Evolutionary conservation across 148 eudicot species (phyloP), one percentile per base, ranked within the genome.

Genomic region (Bassia scoparia): DNA sequence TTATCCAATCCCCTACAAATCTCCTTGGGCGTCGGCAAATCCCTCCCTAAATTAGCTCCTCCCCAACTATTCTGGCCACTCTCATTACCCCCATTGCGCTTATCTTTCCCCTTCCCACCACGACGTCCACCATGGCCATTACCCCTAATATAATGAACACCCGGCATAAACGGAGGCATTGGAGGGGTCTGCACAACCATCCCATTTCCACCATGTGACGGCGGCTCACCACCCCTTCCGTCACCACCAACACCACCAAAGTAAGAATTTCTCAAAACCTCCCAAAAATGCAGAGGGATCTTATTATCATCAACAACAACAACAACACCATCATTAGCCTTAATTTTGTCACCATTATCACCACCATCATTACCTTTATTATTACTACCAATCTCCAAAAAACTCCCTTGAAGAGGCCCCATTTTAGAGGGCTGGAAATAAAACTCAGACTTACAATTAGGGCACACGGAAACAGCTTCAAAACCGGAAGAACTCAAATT

Each of bases 21-120:
- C 80, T 90, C 92, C 83, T 90, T 90, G 11, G 96, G 96, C 0
- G 96, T 90, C 6, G 96, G 96, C 69, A 90, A 82, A 69, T 81
- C 79, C 79, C 80, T 86, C 41, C 96, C 92, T 76, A 90, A 79
- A 43, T 84, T 80, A 21, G 92, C 83, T 27, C 96, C 96, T 46
- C 92, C 96, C 92, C 90, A 85, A 63, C 3, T 58, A 37, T 17
- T 31, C 65, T n/a, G 55, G 8, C 44, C 76, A n/a, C 18, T 68
- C 38, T 24, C 43, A 50, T 52, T 50, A 2, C 71, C 71, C 37
- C 26, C 41, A 33, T 31, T 37, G 41, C 84, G 78, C 53, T 58
- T 80, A 71, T 83, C 87, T 49, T 78, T 83, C 26, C 82, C 88
- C 30, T 71, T 72, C 37, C 76, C 67, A 12, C 72, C 65, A 37